Conservation (phyloP, 495 filamentous ascomycete species). For the Xylaria intraflava region DNA sequence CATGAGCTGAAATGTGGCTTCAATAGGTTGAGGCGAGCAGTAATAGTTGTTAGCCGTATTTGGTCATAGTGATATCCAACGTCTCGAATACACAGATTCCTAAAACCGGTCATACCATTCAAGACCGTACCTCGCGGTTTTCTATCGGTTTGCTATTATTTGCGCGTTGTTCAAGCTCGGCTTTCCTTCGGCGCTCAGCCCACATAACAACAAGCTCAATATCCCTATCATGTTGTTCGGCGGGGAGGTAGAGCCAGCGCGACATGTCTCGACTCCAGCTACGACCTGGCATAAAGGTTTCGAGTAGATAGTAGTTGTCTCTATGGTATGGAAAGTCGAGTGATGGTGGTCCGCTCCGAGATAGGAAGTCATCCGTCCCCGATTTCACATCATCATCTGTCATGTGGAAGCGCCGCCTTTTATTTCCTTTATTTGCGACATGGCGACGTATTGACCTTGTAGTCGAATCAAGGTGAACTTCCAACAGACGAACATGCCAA, state of each 20-base stretch:
- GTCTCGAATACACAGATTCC: neutral
- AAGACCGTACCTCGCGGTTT: neutral
- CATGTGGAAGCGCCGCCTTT: constrained; percentile 41
- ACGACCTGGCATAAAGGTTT: constrained; percentile 43
- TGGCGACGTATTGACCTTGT: constrained; percentile 45
- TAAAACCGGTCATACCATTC: neutral
- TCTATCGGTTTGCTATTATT: neutral
- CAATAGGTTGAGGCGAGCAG: too few relatives aligned
- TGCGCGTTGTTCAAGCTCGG: neutral
- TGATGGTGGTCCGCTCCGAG: constrained; percentile 38
- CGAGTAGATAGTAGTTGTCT: constrained; percentile 50
- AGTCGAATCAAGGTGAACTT: constrained; percentile 45
- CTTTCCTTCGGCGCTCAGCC: constrained; percentile 11
- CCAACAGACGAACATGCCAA: constrained; percentile 44
- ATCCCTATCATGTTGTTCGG: constrained; percentile 39
- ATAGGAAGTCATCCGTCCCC: constrained; percentile 43
- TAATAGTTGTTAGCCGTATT: too few relatives aligned
- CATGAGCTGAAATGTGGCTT: too few relatives aligned
- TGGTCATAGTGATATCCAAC: too few relatives aligned
- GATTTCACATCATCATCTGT: constrained; percentile 36
- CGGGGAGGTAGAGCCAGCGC: constrained; percentile 40
- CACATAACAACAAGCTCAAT: constrained; percentile 21
- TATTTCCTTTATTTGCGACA: constrained; percentile 39
- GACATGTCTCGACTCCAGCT: constrained; percentile 33
- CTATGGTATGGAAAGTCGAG: constrained; percentile 45